Conservation (phyloP, 2,329 filamentous ascomycete species). For the Fusarium scirpi region DNA sequence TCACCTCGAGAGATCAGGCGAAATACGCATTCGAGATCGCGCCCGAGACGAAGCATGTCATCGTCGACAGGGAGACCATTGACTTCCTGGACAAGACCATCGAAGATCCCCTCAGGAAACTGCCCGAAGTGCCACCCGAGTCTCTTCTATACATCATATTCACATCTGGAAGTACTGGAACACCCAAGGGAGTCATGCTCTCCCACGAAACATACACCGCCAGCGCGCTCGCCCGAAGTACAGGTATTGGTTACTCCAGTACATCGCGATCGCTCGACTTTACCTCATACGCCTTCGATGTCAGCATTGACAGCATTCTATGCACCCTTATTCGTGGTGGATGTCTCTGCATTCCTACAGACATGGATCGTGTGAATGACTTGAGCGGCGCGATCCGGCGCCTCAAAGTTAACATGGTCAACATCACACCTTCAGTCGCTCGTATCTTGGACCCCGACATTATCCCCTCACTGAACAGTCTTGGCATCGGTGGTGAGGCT, state of each 20-base stretch:
- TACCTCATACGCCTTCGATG: constrained; percentile 66
- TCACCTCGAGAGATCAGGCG: constrained; percentile 37
- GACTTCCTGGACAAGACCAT: constrained; percentile 29
- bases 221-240: constrained; percentile 46
- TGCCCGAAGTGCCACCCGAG: constrained; percentile 57
- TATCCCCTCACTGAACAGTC: constrained; percentile 59
- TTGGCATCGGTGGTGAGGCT: constrained; percentile 64
- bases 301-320: constrained; percentile 66
- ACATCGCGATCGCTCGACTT: constrained; percentile 61
- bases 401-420: constrained; percentile 61
- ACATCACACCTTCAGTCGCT: constrained; percentile 64
- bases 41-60: constrained; percentile 32
- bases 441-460: constrained; percentile 60
- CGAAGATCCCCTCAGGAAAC: constrained; percentile 27
- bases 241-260: constrained; percentile 55
- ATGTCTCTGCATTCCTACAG: constrained; percentile 66
- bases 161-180: constrained; percentile 73
- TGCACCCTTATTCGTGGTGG: constrained; percentile 63
- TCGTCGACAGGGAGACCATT: constrained; percentile 31
- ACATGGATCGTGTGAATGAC: constrained; percentile 65
- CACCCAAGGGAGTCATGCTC: constrained; percentile 71
- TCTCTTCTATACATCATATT: constrained; percentile 69
- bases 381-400: constrained; percentile 59
- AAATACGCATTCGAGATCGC: constrained; percentile 36
- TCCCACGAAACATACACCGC: constrained; percentile 62